Evolutionary conservation across 257 asterid genomes (phyloP).

Genomic region (Misopates orontium): DNA sequence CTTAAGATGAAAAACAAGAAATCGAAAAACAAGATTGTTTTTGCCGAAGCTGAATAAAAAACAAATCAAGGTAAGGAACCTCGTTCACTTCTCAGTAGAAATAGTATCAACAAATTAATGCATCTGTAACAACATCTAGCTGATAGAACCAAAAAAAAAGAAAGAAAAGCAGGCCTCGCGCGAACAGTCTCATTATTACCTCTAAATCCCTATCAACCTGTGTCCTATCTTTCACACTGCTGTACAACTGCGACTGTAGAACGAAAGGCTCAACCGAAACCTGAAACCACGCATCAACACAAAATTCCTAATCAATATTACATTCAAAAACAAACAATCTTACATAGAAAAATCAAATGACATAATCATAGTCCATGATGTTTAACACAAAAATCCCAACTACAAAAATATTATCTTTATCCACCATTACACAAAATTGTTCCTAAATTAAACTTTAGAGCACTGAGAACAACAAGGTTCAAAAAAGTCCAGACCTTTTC

Average conservation of each 20-base stretch:
- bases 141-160: no score
- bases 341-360: background rate
- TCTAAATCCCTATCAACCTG: conserved; percentile 96
- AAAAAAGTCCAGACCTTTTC: conserved; percentile 47
- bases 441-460: conserved; percentile 13
- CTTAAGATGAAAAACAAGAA: background rate
- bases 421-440: no score
- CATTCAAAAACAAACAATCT: background rate
- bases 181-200: conserved; percentile 43
- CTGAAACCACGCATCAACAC: conserved; percentile 39
- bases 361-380: background rate
- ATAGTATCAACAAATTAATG: background rate
- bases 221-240: conserved; percentile 93
- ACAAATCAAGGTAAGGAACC: background rate
- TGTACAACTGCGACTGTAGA: conserved; percentile 81
- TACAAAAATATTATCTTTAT: background rate
- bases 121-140: conserved; percentile 19
- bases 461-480: background rate
- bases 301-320: conserved; percentile 16
- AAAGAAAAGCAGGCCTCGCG: conserved; percentile 4
- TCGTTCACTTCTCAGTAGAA: background rate
- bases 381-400: background rate
- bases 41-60: conserved; percentile 1
- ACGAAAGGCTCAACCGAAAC: conserved; percentile 78
- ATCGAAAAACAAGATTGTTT: background rate